Percentiles rank a stretch among this genome's conserved stretches.
These are phyloP conservation scores for Fusarium sp. DNA, from an alignment of 2,329 filamentous ascomycete species.

Conservation along the genomic window DNA sequence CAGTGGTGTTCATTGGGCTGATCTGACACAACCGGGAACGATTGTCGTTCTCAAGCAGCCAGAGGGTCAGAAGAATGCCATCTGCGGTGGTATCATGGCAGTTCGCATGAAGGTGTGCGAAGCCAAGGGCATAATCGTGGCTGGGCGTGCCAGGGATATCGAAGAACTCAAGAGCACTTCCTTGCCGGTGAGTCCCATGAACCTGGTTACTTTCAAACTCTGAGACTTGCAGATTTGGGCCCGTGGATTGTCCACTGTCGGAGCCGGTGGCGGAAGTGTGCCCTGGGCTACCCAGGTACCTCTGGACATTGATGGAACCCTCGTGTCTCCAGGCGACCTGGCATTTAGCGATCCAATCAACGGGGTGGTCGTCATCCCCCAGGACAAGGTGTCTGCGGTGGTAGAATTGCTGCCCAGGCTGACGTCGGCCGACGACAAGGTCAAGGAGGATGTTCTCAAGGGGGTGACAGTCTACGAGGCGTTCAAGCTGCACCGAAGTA, in stretches of 20 bases:
- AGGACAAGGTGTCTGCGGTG: slow-evolving; percentile 68
- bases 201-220: slow-evolving; percentile 19
- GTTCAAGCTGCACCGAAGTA: slow-evolving; percentile 68
- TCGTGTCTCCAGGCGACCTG: slow-evolving; percentile 69
- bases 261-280: slow-evolving; percentile 66
- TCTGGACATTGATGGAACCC: slow-evolving; percentile 56
- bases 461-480: slow-evolving; percentile 74
- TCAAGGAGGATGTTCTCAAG: slow-evolving; percentile 72
- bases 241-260: slow-evolving; percentile 67
- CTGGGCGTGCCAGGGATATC: slow-evolving; percentile 76
- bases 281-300: slow-evolving; percentile 65
- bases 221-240: slow-evolving; percentile 62
- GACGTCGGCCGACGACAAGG: slow-evolving; percentile 65
- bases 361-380: slow-evolving; percentile 76
- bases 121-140: slow-evolving; percentile 72
- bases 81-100: slow-evolving; percentile 83
- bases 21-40: slow-evolving; percentile 69
- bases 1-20: slow-evolving; percentile 74
- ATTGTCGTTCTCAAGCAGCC: slow-evolving; percentile 77
- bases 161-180: slow-evolving; percentile 66
- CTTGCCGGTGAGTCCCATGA: slow-evolving; percentile 62
- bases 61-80: slow-evolving; percentile 72
- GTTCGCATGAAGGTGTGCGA: slow-evolving; percentile 73
- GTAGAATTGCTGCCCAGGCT: slow-evolving; percentile 68
- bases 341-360: slow-evolving; percentile 77